A percentile compares a stretch with the other conserved stretches of the same genome.
These are phyloP conservation scores for Barbatosphaeria neglecta DNA, from an alignment of 495 filamentous ascomycete genomes.

Conservation along the genomic window DNA sequence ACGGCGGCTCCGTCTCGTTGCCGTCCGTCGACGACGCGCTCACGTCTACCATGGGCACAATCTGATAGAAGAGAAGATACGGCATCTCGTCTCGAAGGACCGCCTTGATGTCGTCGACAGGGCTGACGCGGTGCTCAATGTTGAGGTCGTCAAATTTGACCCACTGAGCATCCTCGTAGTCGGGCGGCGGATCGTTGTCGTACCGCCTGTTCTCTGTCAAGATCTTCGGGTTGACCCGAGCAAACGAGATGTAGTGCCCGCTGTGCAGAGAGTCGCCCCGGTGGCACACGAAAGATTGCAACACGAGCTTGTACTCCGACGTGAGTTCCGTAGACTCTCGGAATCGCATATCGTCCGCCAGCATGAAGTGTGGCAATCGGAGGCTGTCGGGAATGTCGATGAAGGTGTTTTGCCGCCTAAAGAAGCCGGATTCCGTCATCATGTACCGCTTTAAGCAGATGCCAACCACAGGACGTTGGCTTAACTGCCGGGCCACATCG, in stretches of 20 bases:
- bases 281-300: slow-evolving; percentile 88
- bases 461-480: slow-evolving; percentile 66
- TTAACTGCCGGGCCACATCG: slow-evolving; percentile 37
- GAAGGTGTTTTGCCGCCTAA: slow-evolving; percentile 59
- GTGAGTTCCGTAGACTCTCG: slow-evolving; percentile 50
- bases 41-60: slow-evolving; percentile 70
- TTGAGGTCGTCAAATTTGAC: slow-evolving; percentile 84
- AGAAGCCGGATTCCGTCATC: slow-evolving; percentile 54
- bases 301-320: slow-evolving; percentile 65
- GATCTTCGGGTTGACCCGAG: slow-evolving; percentile 52
- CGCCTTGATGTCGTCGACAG: slow-evolving; percentile 66
- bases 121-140: slow-evolving; percentile 43
- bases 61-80: slow-evolving; percentile 92
- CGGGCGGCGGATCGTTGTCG: slow-evolving; percentile 35
- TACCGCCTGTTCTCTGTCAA: slow-evolving; percentile 41
- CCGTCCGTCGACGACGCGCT: slow-evolving; percentile 41
- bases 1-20: slow-evolving; percentile 38
- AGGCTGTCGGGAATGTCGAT: slow-evolving; percentile 91
- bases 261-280: slow-evolving; percentile 78
- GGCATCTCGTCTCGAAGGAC: slow-evolving; percentile 73
- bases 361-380: slow-evolving; percentile 77
- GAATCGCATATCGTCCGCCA: slow-evolving; percentile 53
- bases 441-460: slow-evolving; percentile 88
- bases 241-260: slow-evolving; percentile 81
- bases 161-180: slow-evolving; percentile 60